Evolutionary conservation across 192 early-diverging fungal genomes (phyloP).

Genomic region (Blastocladiella britannica): DNA sequence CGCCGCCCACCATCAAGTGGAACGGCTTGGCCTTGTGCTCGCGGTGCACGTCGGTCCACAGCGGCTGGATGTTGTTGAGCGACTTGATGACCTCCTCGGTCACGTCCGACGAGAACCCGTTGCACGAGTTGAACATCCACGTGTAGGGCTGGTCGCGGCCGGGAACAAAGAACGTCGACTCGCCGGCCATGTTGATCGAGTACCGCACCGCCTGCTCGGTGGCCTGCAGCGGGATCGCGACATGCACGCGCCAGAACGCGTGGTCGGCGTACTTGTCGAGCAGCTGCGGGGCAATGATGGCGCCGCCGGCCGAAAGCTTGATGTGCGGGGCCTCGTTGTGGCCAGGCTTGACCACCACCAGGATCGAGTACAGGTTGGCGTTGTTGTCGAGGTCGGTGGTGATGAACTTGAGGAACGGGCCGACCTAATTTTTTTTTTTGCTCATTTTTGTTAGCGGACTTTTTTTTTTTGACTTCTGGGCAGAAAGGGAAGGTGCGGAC

Average conservation of each 20-base stretch:
- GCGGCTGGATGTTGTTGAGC: constrained; percentile 23
- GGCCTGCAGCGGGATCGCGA: constrained; percentile 23
- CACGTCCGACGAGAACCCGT: constrained; percentile 41
- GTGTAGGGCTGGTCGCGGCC: constrained; percentile 30
- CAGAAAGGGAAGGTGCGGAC: too few species aligned
- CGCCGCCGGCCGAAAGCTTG: too few species aligned
- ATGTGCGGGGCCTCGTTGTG: too few species aligned
- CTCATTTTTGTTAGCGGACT: too few species aligned
- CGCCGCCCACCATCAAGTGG: constrained; percentile 51
- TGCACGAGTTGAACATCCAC: constrained; percentile 49
- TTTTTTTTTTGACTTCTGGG: too few species aligned
- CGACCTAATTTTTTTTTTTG: too few species aligned
- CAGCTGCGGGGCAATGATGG: too few species aligned
- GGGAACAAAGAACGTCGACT: constrained; percentile 22
- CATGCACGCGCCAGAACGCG: constrained; percentile 38
- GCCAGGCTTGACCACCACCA: too few species aligned
- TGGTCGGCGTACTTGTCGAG: constrained; percentile 37
- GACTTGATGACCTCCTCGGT: constrained; percentile 14
- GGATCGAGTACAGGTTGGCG: too few species aligned
- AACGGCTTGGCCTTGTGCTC: constrained; percentile 36
- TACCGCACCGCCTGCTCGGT: constrained; percentile 20
- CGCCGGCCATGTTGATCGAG: constrained; percentile 18
- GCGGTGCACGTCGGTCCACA: constrained; percentile 46
- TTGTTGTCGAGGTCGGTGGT: too few species aligned
- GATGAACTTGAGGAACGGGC: too few species aligned